These are phyloP conservation scores for Stereocaulon alpinum DNA, from an alignment of 495 filamentous ascomycete species.

Conservation along the genomic window DNA sequence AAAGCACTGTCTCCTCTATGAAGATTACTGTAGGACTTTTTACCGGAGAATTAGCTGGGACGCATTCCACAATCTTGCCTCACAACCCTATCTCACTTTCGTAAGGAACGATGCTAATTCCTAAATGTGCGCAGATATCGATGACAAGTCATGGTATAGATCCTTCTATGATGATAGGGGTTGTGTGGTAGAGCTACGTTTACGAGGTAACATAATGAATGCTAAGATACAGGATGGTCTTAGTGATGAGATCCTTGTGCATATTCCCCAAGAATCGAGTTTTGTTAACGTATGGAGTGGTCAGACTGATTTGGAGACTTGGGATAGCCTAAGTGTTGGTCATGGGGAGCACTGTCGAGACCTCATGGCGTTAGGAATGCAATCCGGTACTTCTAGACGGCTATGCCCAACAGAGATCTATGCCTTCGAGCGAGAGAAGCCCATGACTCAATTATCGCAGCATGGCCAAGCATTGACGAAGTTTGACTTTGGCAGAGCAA, in stretches of 20 bases:
- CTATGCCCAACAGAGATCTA: background rate
- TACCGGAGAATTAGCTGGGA: no score
- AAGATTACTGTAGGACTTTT: no score
- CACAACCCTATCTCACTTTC: no score
- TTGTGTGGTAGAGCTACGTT: background rate
- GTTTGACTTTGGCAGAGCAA: background rate
- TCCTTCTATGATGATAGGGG: background rate
- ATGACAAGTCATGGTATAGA: background rate
- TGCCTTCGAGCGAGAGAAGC: background rate
- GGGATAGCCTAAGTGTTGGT: background rate
- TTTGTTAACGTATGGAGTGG: background rate
- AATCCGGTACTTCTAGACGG: background rate
- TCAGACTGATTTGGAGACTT: background rate
- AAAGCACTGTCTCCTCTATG: no score
- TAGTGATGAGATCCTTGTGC: background rate
- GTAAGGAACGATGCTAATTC: no score
- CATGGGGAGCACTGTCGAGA: background rate
- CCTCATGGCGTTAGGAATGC: background rate
- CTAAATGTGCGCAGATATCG: background rate
- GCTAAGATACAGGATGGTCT: slow-evolving; percentile 1
- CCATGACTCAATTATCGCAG: background rate
- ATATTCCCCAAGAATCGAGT: background rate
- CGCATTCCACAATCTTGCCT: no score
- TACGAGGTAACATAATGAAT: background rate
- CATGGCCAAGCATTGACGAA: slow-evolving; percentile 3